These are phyloP conservation scores for Emmonsia crescens DNA, from an alignment of 2,329 filamentous ascomycete species.

Conservation along the genomic window DNA sequence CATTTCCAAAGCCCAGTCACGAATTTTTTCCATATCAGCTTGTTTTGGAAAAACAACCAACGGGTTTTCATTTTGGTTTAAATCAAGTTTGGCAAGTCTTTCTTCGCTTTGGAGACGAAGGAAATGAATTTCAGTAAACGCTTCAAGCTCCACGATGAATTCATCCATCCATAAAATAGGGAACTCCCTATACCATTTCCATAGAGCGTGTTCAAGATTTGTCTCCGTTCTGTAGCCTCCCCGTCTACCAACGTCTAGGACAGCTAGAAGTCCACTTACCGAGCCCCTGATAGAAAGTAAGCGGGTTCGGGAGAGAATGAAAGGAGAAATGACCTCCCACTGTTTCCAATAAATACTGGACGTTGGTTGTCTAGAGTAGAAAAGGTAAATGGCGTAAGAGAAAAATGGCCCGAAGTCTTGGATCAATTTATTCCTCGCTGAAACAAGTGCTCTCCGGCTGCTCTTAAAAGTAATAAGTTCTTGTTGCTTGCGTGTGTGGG, in stretches of 20 bases:
- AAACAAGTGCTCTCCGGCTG: background rate
- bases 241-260: background rate
- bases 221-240: background rate
- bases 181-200: background rate
- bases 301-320: background rate
- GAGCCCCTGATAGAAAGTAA: background rate
- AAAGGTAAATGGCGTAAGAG: background rate
- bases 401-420: background rate
- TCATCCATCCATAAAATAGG: background rate
- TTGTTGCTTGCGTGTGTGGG: background rate
- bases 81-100: conserved; percentile 23
- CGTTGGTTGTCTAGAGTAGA: background rate
- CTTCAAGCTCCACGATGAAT: background rate
- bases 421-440: background rate
- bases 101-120: conserved; percentile 34
- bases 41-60: background rate
- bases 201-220: background rate
- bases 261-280: background rate
- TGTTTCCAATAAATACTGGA: background rate
- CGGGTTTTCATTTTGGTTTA: background rate
- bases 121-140: background rate
- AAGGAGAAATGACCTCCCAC: background rate
- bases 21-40: background rate
- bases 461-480: background rate
- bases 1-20: background rate